Percentiles rank a stretch among this genome's conserved stretches.
phyloP scores from a whole-genome alignment of 768 basidiomycete genomes.

The Termitomyces titanicus region DNA sequence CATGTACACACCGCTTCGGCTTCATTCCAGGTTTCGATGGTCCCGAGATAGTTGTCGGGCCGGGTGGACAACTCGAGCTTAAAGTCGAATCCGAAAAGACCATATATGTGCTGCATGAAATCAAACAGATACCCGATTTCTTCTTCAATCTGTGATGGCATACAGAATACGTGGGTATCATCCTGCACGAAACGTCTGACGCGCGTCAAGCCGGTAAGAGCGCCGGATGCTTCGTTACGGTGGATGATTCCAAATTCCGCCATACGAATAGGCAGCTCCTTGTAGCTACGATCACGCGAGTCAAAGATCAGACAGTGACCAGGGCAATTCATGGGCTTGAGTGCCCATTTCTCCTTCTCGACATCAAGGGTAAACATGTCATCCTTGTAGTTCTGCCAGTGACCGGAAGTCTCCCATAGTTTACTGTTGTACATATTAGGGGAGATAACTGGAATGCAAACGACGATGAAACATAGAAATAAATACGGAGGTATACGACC shows the following conservation, averaged over 20 bases:
- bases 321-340: slow-evolving; percentile 99
- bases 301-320: slow-evolving; percentile 97
- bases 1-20: slow-evolving; percentile 78
- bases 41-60: slow-evolving; percentile 90
- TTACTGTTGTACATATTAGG: slow-evolving; percentile 97
- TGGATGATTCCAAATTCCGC: slow-evolving; percentile 98
- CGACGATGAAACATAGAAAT: background rate
- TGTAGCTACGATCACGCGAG: slow-evolving; percentile 89
- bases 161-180: slow-evolving; percentile 98
- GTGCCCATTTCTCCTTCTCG: slow-evolving; percentile 93
- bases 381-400: slow-evolving; percentile 97
- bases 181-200: slow-evolving; percentile 96
- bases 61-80: slow-evolving; percentile 92
- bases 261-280: slow-evolving; percentile 95
- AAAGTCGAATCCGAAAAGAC: slow-evolving; percentile 93
- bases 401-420: slow-evolving; percentile 97
- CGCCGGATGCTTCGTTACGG: slow-evolving; percentile 94
- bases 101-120: slow-evolving; percentile 93
- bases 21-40: slow-evolving; percentile 83
- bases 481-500: slow-evolving; percentile 7
- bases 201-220: slow-evolving; percentile 87
- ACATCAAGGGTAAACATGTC: slow-evolving; percentile 95
- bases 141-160: slow-evolving; percentile 86
- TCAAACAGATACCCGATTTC: slow-evolving; percentile 89
- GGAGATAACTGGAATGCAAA: slow-evolving; percentile 73